These are phyloP conservation scores for Cyberlindnera saturnus DNA, from an alignment of 805 yeast species.

Conservation along the genomic window DNA sequence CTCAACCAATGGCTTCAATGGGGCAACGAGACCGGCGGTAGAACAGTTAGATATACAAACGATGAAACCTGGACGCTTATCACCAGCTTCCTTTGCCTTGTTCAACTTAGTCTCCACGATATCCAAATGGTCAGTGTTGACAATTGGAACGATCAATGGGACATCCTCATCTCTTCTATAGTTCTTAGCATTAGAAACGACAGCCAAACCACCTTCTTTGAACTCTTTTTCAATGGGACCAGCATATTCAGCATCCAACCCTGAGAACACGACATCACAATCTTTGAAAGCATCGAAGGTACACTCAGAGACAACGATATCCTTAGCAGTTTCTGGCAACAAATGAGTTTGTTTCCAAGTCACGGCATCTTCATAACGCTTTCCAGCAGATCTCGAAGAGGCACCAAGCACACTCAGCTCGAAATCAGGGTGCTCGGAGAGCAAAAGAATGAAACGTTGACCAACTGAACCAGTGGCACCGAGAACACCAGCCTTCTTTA, in stretches of 20 bases:
- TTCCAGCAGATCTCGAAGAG: conserved; percentile 89
- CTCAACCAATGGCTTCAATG: conserved; percentile 89
- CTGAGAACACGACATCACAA: conserved; percentile 93
- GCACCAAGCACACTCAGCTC: conserved; percentile 86
- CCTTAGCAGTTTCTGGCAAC: conserved; percentile 63
- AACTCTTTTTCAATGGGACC: conserved; percentile 88
- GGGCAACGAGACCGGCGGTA: conserved; percentile 96
- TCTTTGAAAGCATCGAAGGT: conserved; percentile 68
- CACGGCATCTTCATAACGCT: conserved; percentile 75
- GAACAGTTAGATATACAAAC: conserved; percentile 97
- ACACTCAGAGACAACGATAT: conserved; percentile 72
- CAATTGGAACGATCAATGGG: conserved; percentile 92
- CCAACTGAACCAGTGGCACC: conserved; percentile 99
- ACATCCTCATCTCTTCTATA: conserved; percentile 84
- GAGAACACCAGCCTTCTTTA: conserved; percentile 68
- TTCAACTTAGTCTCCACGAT: conserved; percentile 55
- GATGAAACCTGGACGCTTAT: conserved; percentile 68
- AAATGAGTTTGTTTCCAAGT: conserved; percentile 90
- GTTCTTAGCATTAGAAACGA: conserved; percentile 93
- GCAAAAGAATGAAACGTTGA: conserved; percentile 83
- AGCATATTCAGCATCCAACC: conserved; percentile 88
- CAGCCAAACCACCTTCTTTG: conserved; percentile 72
- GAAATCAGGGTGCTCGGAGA: conserved; percentile 85
- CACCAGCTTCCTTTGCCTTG: conserved; percentile 49
- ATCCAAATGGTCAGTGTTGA: conserved; percentile 84